Evolutionary conservation across 805 yeast genomes (phyloP), one percentile per base, ranked within the genome.

Genomic region (Candida gorgasii): DNA sequence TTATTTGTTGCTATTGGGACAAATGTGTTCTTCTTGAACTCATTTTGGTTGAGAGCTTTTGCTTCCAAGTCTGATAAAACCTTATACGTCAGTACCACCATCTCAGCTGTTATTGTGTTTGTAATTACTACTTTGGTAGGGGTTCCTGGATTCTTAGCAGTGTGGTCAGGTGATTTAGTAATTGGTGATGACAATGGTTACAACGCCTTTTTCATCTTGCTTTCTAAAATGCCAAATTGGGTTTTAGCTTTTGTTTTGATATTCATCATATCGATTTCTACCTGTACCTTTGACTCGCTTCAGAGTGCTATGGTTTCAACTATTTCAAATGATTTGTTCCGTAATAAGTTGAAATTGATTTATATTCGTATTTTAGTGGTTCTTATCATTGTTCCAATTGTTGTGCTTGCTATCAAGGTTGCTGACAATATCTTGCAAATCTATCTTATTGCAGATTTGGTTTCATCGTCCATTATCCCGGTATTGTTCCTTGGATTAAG

Each of bases 31-130:
- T 90, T 90, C 64, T 68, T 90, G 74, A 78, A 95, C 23, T 96
- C 96, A 0, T 89, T 90, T 61, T 90, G 98, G 98, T 68, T 90
- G 47, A 75, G 98, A 57, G 87, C 98, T 0, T 90, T 90, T 69
- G 96, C 98, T 5, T 83, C 96, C 5, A 79, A 79, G 49, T 69
- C 88, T 7, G 80, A 89, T 63, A 78, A 72, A 50, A 96, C 89
- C 57, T 73, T 90, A 53, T 61, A 76, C 61, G 76, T 87, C 50
- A 95, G 93, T 18, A 79, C 89, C 41, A 72, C 82, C 3, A 67
- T 90, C 46, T 96, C 97, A 0, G 76, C 90, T 0, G 60, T 86
- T 44, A 75, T 85, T 16, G 69, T 82, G 33, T 78, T 84, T 43
- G 68, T 73, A 11, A 72, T 89, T 44, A 79, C 84, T 47, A 78